Conservation (phyloP, 768 basidiomycete species). For the Tulasnella sp. region DNA sequence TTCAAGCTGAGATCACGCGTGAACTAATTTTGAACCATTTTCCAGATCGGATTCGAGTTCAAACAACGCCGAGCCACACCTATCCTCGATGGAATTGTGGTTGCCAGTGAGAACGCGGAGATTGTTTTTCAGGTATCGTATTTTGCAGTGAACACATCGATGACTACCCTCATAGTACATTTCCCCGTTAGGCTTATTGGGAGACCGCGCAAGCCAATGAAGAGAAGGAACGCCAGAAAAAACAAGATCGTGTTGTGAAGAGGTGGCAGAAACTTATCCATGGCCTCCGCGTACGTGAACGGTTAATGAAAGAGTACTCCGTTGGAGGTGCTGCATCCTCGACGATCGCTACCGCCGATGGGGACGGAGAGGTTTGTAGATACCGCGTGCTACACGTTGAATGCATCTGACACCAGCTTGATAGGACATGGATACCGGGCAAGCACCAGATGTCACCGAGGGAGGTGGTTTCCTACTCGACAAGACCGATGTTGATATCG, state of each 20-base stretch:
- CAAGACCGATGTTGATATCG: slow-evolving; percentile 52
- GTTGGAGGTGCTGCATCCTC: slow-evolving; percentile 11
- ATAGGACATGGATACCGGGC: neutral
- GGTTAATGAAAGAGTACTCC: slow-evolving; percentile 68
- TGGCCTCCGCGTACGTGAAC: slow-evolving; percentile 75
- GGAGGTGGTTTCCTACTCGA: slow-evolving; percentile 55
- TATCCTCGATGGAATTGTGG: slow-evolving; percentile 73
- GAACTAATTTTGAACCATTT: neutral
- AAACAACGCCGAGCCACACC: slow-evolving; percentile 84
- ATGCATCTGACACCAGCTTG: neutral
- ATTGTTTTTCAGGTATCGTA: slow-evolving; percentile 59
- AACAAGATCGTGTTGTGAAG: slow-evolving; percentile 70
- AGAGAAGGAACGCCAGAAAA: slow-evolving; percentile 64
- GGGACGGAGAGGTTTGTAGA: neutral
- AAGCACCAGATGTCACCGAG: slow-evolving; percentile 20
- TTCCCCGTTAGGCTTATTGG: slow-evolving; percentile 59
- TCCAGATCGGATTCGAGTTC: slow-evolving; percentile 91
- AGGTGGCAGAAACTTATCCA: slow-evolving; percentile 82
- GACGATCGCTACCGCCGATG: neutral
- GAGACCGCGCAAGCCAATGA: slow-evolving; percentile 68
- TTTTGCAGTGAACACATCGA: neutral
- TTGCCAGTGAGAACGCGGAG: slow-evolving; percentile 69
- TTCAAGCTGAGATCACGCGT: slow-evolving; percentile 12
- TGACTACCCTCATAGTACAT: slow-evolving; percentile 8
- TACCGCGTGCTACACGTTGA: neutral